Evolutionary conservation across 1,139 yeast species (phyloP).

Genomic region (Scheffersomyces illinoinensis): DNA sequence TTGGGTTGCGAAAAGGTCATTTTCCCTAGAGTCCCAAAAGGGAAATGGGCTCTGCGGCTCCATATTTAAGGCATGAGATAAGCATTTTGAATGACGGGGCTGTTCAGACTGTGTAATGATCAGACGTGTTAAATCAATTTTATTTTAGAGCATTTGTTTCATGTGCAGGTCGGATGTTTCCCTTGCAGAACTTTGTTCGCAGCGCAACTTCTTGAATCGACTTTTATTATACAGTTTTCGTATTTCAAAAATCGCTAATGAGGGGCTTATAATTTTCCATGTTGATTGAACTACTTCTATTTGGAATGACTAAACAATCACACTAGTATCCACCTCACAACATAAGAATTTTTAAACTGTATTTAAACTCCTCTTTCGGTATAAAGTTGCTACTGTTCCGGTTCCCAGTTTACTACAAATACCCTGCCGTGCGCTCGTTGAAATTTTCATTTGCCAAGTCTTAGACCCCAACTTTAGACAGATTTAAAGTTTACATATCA

Average conservation of each 20-base stretch:
- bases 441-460: background rate
- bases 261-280: background rate
- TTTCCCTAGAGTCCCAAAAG: slow-evolving; percentile 28
- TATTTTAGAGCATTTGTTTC: too few relatives aligned
- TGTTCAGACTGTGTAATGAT: background rate
- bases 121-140: background rate
- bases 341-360: background rate
- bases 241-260: background rate
- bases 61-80: background rate
- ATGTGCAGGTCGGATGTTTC: background rate
- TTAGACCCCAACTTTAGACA: background rate
- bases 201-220: too few relatives aligned
- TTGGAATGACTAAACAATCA: background rate
- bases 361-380: background rate
- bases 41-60: background rate
- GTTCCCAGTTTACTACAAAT: background rate
- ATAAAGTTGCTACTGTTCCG: background rate
- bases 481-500: background rate
- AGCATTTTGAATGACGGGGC: background rate
- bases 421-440: background rate
- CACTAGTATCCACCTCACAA: background rate
- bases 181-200: too few relatives aligned
- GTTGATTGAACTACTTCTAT: background rate
- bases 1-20: slow-evolving; percentile 41
- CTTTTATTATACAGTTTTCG: background rate